These are phyloP conservation scores for Cryptococcus depauperatus DNA, from an alignment of 1,284 basidiomycete species.

Conservation along the genomic window DNA sequence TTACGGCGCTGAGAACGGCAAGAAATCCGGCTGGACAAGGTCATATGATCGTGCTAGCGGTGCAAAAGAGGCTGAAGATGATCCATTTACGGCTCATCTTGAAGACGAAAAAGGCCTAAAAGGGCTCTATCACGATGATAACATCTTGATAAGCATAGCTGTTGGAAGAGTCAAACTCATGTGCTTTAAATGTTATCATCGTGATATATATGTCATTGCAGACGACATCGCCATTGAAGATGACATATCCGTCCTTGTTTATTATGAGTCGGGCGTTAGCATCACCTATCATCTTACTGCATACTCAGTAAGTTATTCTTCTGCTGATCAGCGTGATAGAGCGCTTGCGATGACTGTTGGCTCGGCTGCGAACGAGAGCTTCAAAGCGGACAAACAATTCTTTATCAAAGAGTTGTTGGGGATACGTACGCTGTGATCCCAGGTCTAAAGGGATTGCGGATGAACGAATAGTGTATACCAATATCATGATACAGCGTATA, in stretches of 20 bases:
- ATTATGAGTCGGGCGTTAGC: constrained; percentile 50
- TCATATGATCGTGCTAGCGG: constrained; percentile 49
- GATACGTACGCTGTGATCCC: too few relatives aligned
- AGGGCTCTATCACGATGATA: constrained; percentile 47
- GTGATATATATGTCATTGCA: constrained; percentile 49
- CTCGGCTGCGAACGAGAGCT: constrained; percentile 52
- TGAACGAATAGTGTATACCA: too few relatives aligned
- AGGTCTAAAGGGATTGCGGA: too few relatives aligned
- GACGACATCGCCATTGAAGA: constrained; percentile 53
- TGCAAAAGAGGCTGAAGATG: constrained; percentile 47
- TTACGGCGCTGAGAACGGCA: constrained; percentile 51
- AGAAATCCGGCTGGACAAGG: constrained; percentile 50
- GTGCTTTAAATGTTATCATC: constrained; percentile 33
- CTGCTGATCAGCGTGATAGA: constrained; percentile 51
- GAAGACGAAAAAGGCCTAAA: constrained; percentile 49
- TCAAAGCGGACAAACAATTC: constrained; percentile 50
- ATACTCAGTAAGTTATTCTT: constrained; percentile 30
- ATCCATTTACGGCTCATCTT: constrained; percentile 52
- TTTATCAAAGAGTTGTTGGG: constrained; percentile 39
- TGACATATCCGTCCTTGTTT: constrained; percentile 52
- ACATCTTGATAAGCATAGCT: constrained; percentile 51
- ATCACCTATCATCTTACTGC: constrained; percentile 52
- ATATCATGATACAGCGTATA: too few relatives aligned
- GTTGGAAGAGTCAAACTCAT: too few relatives aligned
- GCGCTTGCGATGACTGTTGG: constrained; percentile 52